phyloP scores from a whole-genome alignment of 1,284 basidiomycete species.

The Kwoniella shivajii region DNA sequence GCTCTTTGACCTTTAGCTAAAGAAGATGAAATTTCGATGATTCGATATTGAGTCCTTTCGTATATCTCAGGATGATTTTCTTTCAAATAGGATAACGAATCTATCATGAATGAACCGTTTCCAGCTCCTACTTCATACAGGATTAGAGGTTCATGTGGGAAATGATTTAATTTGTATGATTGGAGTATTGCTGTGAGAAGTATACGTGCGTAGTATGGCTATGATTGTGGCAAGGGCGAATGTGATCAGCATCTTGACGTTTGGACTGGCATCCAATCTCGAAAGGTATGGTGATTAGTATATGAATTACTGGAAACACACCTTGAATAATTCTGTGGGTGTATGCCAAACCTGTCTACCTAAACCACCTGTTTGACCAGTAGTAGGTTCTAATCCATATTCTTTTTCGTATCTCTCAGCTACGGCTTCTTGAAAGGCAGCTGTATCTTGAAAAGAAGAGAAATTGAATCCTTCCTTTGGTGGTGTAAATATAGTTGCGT shows the following conservation, averaged over 20 bases:
- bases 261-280: too few species aligned
- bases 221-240: neutral
- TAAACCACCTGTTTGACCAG: constrained; percentile 62
- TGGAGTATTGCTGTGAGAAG: constrained; percentile 84
- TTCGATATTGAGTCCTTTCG: constrained; percentile 76
- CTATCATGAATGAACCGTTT: constrained; percentile 88
- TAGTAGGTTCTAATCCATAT: constrained; percentile 53
- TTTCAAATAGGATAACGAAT: constrained; percentile 80
- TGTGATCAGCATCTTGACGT: neutral
- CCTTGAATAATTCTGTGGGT: constrained; percentile 96
- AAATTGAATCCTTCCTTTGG: constrained; percentile 71
- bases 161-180: constrained; percentile 90
- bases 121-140: constrained; percentile 98
- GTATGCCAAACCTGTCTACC: constrained; percentile 98
- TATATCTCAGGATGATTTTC: constrained; percentile 87
- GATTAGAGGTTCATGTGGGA: constrained; percentile 91
- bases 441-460: constrained; percentile 64
- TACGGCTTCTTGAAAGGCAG: constrained; percentile 79
- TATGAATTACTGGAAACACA: too few species aligned
- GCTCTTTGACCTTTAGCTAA: constrained; percentile 72
- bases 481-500: constrained; percentile 80
- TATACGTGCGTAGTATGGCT: constrained; percentile 94
- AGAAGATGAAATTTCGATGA: constrained; percentile 87
- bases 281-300: too few species aligned
- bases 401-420: constrained; percentile 67